Conservation (phyloP, 768 basidiomycete species). For the Suillus discolor region DNA sequence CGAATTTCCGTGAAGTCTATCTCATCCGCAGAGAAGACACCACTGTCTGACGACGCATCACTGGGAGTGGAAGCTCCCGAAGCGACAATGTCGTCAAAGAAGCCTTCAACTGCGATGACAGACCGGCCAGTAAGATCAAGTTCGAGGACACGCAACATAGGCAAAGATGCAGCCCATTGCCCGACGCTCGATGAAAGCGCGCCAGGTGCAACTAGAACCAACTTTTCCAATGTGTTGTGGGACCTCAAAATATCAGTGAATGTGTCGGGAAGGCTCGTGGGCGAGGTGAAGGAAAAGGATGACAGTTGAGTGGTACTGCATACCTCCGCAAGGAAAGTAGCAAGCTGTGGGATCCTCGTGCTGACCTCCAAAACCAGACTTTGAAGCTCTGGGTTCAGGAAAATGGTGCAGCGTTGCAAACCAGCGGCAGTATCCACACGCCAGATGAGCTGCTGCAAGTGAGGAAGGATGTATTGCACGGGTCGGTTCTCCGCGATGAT, state of each 20-base stretch:
- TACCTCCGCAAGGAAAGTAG: slow-evolving; percentile 64
- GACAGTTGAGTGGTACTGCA: slow-evolving; percentile 63
- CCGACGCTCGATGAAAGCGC: slow-evolving; percentile 72
- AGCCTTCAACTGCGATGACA: slow-evolving; percentile 73
- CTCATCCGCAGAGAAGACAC: slow-evolving; percentile 78
- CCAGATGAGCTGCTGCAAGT: slow-evolving; percentile 72
- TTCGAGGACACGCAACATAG: slow-evolving; percentile 61
- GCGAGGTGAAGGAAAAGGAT: slow-evolving; percentile 71
- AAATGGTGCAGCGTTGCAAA: slow-evolving; percentile 63
- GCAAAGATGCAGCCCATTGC: slow-evolving; percentile 69
- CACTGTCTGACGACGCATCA: slow-evolving; percentile 73
- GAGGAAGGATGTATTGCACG: slow-evolving; percentile 64
- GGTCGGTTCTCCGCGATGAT: slow-evolving; percentile 68
- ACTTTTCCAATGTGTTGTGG: slow-evolving; percentile 61
- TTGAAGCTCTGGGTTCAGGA: slow-evolving; percentile 66
- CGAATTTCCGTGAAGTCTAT: slow-evolving; percentile 76
- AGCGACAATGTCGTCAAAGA: slow-evolving; percentile 70
- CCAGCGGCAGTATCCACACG: slow-evolving; percentile 67
- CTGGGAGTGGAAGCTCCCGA: slow-evolving; percentile 75
- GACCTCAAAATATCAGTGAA: slow-evolving; percentile 66
- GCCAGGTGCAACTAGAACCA: slow-evolving; percentile 74
- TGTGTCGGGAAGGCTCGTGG: slow-evolving; percentile 68
- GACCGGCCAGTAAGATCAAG: slow-evolving; percentile 74
- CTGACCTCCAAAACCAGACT: slow-evolving; percentile 63
- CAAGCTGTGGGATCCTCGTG: slow-evolving; percentile 57